phyloP scores from a whole-genome alignment of 805 yeast species.

The Cyberlindnera maclurae region DNA sequence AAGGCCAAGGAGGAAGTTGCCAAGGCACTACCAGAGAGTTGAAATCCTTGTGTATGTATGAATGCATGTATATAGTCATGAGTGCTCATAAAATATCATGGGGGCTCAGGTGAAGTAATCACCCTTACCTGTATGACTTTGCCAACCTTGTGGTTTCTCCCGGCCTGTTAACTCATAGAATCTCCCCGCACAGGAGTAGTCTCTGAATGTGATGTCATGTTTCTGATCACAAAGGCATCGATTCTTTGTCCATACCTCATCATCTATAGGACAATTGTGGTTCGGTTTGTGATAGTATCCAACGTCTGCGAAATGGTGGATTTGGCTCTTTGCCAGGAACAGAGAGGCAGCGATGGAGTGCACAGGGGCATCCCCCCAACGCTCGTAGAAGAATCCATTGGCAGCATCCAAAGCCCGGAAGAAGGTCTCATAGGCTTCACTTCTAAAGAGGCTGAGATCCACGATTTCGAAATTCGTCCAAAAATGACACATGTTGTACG shows the following conservation, averaged over 20 bases:
- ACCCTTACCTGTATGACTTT: slow-evolving; percentile 31
- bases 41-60: not conserved
- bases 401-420: slow-evolving; percentile 63
- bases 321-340: slow-evolving; percentile 53
- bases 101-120: slow-evolving; percentile 10
- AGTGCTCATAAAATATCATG: not conserved
- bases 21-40: not conserved
- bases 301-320: slow-evolving; percentile 73
- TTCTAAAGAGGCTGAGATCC: slow-evolving; percentile 67
- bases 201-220: slow-evolving; percentile 67
- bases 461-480: slow-evolving; percentile 91
- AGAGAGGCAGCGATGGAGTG: slow-evolving; percentile 76
- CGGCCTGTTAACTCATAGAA: slow-evolving; percentile 48
- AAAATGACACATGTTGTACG: slow-evolving; percentile 82
- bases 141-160: slow-evolving; percentile 65
- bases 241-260: slow-evolving; percentile 44
- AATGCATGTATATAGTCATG: not conserved
- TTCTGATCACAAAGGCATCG: slow-evolving; percentile 56
- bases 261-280: slow-evolving; percentile 70
- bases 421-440: slow-evolving; percentile 59
- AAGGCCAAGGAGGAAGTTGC: slow-evolving; percentile 4
- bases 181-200: slow-evolving; percentile 61
- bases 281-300: slow-evolving; percentile 77
- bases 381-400: slow-evolving; percentile 83
- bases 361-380: slow-evolving; percentile 93